phyloP scores from a whole-genome alignment of 2,329 filamentous ascomycete species.

The Fusarium cicatricum region DNA sequence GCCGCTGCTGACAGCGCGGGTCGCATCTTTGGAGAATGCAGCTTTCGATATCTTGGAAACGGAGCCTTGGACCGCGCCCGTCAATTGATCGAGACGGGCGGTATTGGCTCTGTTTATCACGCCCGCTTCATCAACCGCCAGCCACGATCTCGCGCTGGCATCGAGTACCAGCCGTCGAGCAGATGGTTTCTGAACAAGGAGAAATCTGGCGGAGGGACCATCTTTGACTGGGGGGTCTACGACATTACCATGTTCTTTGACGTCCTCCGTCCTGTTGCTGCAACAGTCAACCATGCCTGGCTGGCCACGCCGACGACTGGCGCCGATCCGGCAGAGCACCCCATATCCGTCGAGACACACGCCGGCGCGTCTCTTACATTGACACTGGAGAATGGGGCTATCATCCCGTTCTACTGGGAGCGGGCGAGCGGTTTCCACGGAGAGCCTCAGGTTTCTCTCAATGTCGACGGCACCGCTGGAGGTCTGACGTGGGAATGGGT shows the following conservation, averaged over 20 bases:
- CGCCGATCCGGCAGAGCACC: conserved; percentile 3
- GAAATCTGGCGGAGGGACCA: conserved; percentile 17
- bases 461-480: conserved; percentile 16
- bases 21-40: conserved; percentile 16
- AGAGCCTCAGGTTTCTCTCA: conserved; percentile 11
- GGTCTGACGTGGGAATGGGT: conserved; percentile 22
- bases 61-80: conserved; percentile 9
- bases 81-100: conserved; percentile 10
- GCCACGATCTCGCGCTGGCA: conserved; percentile 20
- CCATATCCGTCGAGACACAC: conserved; percentile 18
- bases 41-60: conserved; percentile 23
- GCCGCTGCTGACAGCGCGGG: conserved; percentile 8
- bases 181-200: conserved; percentile 19
- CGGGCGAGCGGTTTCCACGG: conserved; percentile 20
- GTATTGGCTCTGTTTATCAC: conserved; percentile 15
- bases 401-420: conserved; percentile 18
- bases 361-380: conserved; percentile 11
- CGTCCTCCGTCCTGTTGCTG: conserved; percentile 15
- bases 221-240: conserved; percentile 25
- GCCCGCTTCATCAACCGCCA: conserved; percentile 21
- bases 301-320: conserved; percentile 12
- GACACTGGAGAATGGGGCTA: conserved; percentile 10
- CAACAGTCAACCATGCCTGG: conserved; percentile 19
- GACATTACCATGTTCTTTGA: conserved; percentile 26
- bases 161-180: conserved; percentile 22